phyloP scores from a whole-genome alignment of 1,284 basidiomycete species.

The Pseudozyma pruni region DNA sequence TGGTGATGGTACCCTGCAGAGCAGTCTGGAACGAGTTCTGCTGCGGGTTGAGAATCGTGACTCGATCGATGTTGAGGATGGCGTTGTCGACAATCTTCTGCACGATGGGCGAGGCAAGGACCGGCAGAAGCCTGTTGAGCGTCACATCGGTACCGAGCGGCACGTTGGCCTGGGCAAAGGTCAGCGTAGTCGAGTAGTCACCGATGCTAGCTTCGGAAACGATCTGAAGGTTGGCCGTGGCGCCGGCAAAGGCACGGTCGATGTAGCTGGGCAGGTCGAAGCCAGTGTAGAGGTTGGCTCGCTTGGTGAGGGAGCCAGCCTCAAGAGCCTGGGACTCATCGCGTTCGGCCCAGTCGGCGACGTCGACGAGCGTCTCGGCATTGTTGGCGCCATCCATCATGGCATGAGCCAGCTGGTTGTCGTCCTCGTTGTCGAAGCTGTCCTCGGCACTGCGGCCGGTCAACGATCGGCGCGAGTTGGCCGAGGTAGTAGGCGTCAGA shows the following conservation, averaged over 20 bases:
- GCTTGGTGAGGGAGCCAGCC: slow-evolving; percentile 70
- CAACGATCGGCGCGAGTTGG: slow-evolving; percentile 45
- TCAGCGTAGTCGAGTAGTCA: slow-evolving; percentile 75
- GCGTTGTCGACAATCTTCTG: slow-evolving; percentile 78
- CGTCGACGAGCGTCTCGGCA: slow-evolving; percentile 65
- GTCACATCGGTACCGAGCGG: slow-evolving; percentile 75
- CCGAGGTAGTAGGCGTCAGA: slow-evolving; percentile 70
- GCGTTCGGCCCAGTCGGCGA: slow-evolving; percentile 48
- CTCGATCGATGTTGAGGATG: slow-evolving; percentile 68
- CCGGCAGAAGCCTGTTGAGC: slow-evolving; percentile 76
- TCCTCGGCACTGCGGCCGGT: slow-evolving; percentile 14
- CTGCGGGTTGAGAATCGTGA: slow-evolving; percentile 65
- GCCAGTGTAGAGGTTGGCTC: slow-evolving; percentile 70
- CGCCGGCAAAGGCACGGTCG: slow-evolving; percentile 75
- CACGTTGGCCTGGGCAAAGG: slow-evolving; percentile 74
- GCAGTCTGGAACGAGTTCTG: slow-evolving; percentile 75
- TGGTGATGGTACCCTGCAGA: slow-evolving; percentile 77
- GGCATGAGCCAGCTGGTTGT: slow-evolving; percentile 53
- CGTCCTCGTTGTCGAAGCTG: slow-evolving; percentile 47
- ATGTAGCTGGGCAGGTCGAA: slow-evolving; percentile 79
- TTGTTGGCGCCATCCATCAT: slow-evolving; percentile 60
- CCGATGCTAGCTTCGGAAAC: slow-evolving; percentile 75
- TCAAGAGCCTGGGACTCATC: slow-evolving; percentile 21
- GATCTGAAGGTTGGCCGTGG: slow-evolving; percentile 76
- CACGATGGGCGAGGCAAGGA: slow-evolving; percentile 81